A percentile compares a stretch with the other conserved stretches of the same genome.
These are phyloP conservation scores for Coniochaeta sp. DNA, from an alignment of 2,329 filamentous ascomycete species.

Conservation along the genomic window DNA sequence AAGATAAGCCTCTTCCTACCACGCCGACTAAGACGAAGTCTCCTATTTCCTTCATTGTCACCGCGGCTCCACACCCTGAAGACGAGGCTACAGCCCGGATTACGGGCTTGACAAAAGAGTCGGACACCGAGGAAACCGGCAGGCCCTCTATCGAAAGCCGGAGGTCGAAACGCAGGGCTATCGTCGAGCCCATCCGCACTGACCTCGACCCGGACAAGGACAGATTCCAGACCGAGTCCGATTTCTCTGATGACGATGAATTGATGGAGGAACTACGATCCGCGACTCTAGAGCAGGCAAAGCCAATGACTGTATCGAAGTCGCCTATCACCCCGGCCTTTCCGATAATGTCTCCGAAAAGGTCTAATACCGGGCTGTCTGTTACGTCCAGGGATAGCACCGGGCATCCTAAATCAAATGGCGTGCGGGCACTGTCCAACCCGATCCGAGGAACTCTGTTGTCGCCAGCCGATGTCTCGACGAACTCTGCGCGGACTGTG, in stretches of 20 bases:
- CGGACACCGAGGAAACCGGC: conserved; percentile 16
- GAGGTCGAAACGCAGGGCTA: conserved; percentile 24
- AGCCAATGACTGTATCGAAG: conserved; percentile 69
- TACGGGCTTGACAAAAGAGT: conserved; percentile 9
- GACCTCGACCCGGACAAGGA: conserved; percentile 29
- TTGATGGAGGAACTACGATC: conserved; percentile 80
- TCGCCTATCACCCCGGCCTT: conserved; percentile 70
- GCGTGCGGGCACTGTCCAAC: conserved; percentile 39
- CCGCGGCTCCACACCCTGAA: conserved; percentile 10
- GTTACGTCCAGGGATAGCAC: conserved; percentile 4
- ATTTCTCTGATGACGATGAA: conserved; percentile 64
- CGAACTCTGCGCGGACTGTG: conserved; percentile 41
- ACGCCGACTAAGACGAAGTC: conserved; percentile 8
- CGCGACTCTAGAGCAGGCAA: conserved; percentile 77
- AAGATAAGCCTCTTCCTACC: conserved; percentile 18
- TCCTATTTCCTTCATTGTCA: conserved; percentile 6
- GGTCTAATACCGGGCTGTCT: conserved; percentile 10
- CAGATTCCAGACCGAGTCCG: conserved; percentile 30
- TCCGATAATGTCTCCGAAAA: conserved; percentile 24
- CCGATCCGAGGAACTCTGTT: conserved; percentile 37
- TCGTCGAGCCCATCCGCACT: conserved; percentile 49
- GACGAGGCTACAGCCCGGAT: conserved; percentile 7
- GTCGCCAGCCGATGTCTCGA: conserved; percentile 29
- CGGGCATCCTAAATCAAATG: neutral
- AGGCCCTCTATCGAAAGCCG: conserved; percentile 18